Conservation (phyloP, 2,329 filamentous ascomycete species). For the Alternaria arborescens region DNA sequence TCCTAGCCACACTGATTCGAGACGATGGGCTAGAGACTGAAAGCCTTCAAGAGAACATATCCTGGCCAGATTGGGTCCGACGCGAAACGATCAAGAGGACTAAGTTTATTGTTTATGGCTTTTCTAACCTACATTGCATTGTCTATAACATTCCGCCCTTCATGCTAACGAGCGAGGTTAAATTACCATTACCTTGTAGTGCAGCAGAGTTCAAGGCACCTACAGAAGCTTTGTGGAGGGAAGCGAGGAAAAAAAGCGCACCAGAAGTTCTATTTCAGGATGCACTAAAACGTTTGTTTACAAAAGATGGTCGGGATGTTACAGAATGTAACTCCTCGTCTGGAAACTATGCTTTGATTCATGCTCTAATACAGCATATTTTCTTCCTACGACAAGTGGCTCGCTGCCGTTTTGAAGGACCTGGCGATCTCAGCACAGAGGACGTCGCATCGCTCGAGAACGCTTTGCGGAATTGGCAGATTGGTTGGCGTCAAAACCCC, state of each 20-base stretch:
- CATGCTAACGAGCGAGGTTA: constrained; percentile 64
- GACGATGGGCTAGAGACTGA: constrained; percentile 63
- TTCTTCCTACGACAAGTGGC: constrained; percentile 69
- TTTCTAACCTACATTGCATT: constrained; percentile 68
- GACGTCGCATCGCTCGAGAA: constrained; percentile 56
- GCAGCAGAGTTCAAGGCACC: constrained; percentile 65
- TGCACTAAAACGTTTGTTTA: constrained; percentile 46
- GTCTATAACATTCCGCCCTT: constrained; percentile 69
- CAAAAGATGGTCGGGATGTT: constrained; percentile 42
- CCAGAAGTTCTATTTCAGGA: constrained; percentile 44
- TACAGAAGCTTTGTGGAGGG: constrained; percentile 60
- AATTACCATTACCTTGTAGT: constrained; percentile 63
- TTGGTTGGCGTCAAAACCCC: constrained; percentile 51
- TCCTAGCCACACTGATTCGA: constrained; percentile 63
- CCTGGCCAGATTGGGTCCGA: constrained; percentile 63
- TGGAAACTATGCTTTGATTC: constrained; percentile 76
- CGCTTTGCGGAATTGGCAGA: constrained; percentile 55
- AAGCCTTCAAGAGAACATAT: constrained; percentile 64
- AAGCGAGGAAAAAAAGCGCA: constrained; percentile 35
- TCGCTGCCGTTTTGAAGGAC: constrained; percentile 44
- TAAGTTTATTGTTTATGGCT: constrained; percentile 65
- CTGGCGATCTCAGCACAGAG: constrained; percentile 44
- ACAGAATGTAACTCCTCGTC: constrained; percentile 44
- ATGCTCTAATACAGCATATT: constrained; percentile 76
- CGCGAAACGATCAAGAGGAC: constrained; percentile 63